These are phyloP conservation scores for Vicia villosa DNA, from an alignment of 306 rosid species.

Conservation along the genomic window DNA sequence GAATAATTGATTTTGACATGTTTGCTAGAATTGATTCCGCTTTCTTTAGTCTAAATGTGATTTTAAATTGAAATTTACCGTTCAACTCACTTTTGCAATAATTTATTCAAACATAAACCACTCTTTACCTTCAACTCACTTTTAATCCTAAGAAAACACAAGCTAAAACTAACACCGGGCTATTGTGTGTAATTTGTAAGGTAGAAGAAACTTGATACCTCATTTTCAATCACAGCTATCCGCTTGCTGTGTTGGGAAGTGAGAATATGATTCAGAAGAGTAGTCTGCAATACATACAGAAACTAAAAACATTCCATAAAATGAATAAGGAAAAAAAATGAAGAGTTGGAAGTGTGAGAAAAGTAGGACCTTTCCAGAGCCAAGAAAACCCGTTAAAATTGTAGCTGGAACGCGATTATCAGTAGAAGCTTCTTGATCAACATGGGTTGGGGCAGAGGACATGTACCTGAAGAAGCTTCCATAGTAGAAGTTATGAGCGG, in stretches of 20 bases:
- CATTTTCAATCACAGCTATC: constrained; percentile 92
- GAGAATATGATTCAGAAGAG: constrained; percentile 87
- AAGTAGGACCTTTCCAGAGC: constrained; percentile 77
- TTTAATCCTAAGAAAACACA: too few species aligned
- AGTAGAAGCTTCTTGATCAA: constrained; percentile 31
- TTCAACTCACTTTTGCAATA: too few species aligned
- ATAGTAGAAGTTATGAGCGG: constrained; percentile 16
- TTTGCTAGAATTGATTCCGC: too few species aligned
- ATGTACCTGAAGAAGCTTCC: constrained; percentile 45
- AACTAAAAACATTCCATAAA: background rate
- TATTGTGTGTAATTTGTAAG: background rate
- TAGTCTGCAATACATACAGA: constrained; percentile 65
- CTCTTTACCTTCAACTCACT: too few species aligned
- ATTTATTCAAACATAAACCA: too few species aligned
- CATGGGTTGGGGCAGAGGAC: constrained; percentile 41
- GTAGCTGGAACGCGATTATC: constrained; percentile 88
- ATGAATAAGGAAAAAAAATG: too few species aligned
- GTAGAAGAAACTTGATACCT: constrained; percentile 48
- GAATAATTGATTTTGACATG: too few species aligned
- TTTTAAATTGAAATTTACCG: too few species aligned
- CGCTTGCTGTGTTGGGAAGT: constrained; percentile 87
- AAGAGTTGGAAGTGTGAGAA: background rate
- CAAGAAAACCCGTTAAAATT: constrained; percentile 86
- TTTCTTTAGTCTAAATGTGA: too few species aligned
- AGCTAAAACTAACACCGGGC: background rate